Conservation (phyloP, 1,139 yeast genomes). For the Suhomyces choctaworum region DNA sequence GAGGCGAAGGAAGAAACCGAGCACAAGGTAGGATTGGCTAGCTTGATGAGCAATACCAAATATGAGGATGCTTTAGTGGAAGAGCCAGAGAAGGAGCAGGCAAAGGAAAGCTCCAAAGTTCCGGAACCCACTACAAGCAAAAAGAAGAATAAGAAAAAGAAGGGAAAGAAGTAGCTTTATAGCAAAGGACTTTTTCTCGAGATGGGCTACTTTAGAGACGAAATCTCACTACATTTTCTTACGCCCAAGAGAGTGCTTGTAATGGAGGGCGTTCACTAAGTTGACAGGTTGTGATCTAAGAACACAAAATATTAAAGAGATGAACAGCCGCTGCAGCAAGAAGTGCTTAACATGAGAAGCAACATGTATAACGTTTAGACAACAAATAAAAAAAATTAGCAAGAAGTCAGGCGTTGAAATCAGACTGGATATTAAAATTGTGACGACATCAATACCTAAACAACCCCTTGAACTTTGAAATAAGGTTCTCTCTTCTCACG, state of each 20-base stretch:
- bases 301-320: no score
- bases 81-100: slow-evolving; percentile 11
- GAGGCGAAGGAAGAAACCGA: slow-evolving; percentile 14
- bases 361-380: no score
- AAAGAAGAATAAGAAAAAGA: slow-evolving; percentile 19
- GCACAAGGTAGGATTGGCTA: slow-evolving; percentile 39
- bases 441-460: slow-evolving; percentile 25
- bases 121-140: slow-evolving; percentile 10
- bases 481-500: slow-evolving; percentile 30
- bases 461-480: slow-evolving; percentile 36
- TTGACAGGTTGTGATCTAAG: no score
- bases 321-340: no score
- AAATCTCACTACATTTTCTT: no score
- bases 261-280: no score
- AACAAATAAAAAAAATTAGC: slow-evolving; percentile 1
- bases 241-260: no score
- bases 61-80: slow-evolving; percentile 25
- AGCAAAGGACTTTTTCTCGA: no score
- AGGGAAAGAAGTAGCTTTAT: slow-evolving; percentile 14
- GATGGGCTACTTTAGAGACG: no score
- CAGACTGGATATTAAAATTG: no score
- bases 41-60: slow-evolving; percentile 43
- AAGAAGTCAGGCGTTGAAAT: no score
- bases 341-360: no score
- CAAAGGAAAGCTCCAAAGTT: slow-evolving; percentile 5